These are phyloP conservation scores for Cucurbita ficifolia DNA, from an alignment of 306 rosid genomes.

Conservation along the genomic window DNA sequence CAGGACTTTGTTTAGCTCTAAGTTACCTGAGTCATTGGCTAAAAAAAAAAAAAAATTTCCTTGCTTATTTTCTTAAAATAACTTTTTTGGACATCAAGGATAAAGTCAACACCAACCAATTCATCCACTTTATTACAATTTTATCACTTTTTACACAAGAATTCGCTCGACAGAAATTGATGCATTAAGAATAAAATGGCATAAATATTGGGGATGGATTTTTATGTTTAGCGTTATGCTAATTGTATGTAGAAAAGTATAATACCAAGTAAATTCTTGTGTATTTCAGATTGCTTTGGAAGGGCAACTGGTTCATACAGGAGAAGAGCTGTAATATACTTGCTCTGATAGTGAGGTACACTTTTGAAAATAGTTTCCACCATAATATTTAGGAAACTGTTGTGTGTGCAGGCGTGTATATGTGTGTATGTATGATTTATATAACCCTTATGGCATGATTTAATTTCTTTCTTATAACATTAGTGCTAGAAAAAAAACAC, in stretches of 20 bases:
- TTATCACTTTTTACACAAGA: background rate
- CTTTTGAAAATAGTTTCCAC: background rate
- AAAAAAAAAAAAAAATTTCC: background rate
- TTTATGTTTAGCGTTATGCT: background rate
- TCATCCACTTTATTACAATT: background rate
- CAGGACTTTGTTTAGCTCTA: background rate
- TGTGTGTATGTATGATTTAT: background rate
- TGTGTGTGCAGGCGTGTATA: background rate
- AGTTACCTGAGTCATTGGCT: background rate
- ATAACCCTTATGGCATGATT: background rate
- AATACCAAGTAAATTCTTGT: background rate
- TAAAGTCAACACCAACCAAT: too few relatives aligned
- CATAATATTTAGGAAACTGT: background rate
- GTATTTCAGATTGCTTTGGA: slow-evolving; percentile 84
- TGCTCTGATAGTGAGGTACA: slow-evolving; percentile 67
- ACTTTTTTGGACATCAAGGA: background rate
- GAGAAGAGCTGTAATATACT: slow-evolving; percentile 98
- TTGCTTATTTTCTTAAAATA: background rate
- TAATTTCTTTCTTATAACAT: slow-evolving; percentile 8
- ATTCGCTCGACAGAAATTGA: background rate
- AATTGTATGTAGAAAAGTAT: background rate
- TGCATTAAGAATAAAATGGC: background rate
- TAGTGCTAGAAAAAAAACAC: slow-evolving; percentile 67
- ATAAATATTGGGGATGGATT: background rate
- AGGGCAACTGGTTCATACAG: slow-evolving; percentile 88